Evolutionary conservation across 306 rosid species (phyloP).

Genomic region (Vigna angularis): DNA sequence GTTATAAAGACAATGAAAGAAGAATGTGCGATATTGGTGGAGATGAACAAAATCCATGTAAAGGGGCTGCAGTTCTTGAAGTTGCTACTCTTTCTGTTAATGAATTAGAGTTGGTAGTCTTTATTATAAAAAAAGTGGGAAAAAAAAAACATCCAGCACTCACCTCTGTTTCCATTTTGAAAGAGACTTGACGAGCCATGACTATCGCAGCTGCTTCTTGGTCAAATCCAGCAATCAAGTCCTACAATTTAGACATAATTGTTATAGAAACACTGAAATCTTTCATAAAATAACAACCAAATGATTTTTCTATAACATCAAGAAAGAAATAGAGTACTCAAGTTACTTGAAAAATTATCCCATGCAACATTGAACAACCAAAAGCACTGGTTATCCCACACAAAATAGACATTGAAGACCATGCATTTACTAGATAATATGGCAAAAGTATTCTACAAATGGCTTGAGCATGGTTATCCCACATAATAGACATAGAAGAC

Average conservation of each 20-base stretch:
- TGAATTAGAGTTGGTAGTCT: too few species aligned
- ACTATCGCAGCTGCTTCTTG: conserved; percentile 99
- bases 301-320: conserved; percentile 23
- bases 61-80: too few species aligned
- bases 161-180: conserved; percentile 98
- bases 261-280: conserved; percentile 26
- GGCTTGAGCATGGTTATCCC: not conserved
- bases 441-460: not conserved
- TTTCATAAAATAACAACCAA: conserved; percentile 4
- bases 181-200: conserved; percentile 96
- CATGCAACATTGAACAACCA: conserved; percentile 2
- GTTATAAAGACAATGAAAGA: too few species aligned
- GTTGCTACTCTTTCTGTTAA: too few species aligned
- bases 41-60: too few species aligned
- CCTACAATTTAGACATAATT: conserved; percentile 56
- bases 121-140: not conserved
- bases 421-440: not conserved
- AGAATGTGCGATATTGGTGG: too few species aligned
- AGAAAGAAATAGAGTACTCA: conserved; percentile 18
- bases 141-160: not conserved
- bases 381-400: conserved; percentile 7
- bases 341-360: conserved; percentile 28
- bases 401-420: not conserved
- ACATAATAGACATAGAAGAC: not conserved
- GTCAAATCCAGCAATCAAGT: conserved; percentile 97